phyloP scores from a whole-genome alignment of 78 protist genomes.

The Dictyostelium intermedium region DNA sequence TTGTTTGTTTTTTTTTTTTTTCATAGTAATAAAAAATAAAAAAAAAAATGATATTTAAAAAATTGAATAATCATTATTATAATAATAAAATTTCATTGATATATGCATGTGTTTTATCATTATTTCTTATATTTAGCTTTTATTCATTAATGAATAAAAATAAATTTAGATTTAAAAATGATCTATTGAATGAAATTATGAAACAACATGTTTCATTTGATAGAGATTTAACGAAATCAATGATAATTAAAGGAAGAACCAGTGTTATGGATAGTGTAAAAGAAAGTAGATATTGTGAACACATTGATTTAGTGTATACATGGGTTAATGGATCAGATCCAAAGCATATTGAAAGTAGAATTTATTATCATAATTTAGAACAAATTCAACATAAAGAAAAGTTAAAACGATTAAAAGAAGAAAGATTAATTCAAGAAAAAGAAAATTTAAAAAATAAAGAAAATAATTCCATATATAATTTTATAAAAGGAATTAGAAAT shows the following conservation, averaged over 20 bases:
- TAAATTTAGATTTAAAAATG: no score
- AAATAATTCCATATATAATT: no score
- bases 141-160: background rate
- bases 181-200: no score
- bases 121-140: background rate
- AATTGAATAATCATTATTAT: background rate
- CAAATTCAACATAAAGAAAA: background rate
- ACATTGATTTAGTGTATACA: constrained; percentile 96
- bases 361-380: background rate
- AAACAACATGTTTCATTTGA: background rate
- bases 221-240: background rate
- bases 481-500: no score
- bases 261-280: background rate
- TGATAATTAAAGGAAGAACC: background rate
- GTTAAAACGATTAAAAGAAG: background rate
- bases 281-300: background rate
- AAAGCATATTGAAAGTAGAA: background rate
- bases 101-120: background rate
- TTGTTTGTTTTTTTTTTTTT: no score
- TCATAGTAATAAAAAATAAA: no score
- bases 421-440: background rate
- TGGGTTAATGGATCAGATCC: constrained; percentile 99
- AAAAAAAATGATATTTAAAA: background rate
- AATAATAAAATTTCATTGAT: background rate
- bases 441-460: no score